Base-by-base conservation (phyloP, 2,329 filamentous ascomycete species). In the Zasmidium angulare region DNA sequence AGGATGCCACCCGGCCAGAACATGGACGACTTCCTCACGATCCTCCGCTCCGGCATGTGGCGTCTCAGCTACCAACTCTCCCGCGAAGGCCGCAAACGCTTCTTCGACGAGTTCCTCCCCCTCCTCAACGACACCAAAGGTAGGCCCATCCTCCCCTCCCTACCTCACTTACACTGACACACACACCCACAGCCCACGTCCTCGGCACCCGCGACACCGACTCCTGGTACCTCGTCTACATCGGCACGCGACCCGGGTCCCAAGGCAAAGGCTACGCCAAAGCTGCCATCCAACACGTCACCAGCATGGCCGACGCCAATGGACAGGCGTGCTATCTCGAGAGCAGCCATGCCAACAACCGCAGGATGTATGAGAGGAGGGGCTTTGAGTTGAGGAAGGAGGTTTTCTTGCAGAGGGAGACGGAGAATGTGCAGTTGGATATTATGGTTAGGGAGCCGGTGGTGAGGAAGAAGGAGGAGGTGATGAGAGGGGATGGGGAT, bases 171-270 rank as follows among this genome's bases (percentile, higher is more conserved):
- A 4, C 26, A 29, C n/a, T n/a, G 11, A 29, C 26, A 4, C 26
- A 29, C 26, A n/a, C 26, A 29, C 26, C 26, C 26, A 29, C 26
- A 29, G 78, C 81, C 61, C 81, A 84, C 62, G 81, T 89, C 62
- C 83, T 95, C 74, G 87, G 88, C 21, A 20, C 55, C 21, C 82
- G 86, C 53, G 87, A 91, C 71, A 74, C 80, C 66, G 80, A 89
- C 61, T 86, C 84, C 71, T 95, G 90, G 82, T 95, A 95, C 74
- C 85, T 96, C 56, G 89, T 92, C 50, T 95, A 93, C 75, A 81
- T 96, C 62, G 91, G 90, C 63, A 92, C 89, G 53, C 89, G 87
- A 73, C 86, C 88, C 31, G 81, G 80, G 62, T 85, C 87, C 3
- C 84, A 88, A 61, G 85, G 89, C 50, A 87, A 87, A 67, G 90